Percentiles rank a stretch among this genome's conserved stretches.
These are phyloP conservation scores for Cynara cardunculus DNA, from an alignment of 129 eudicot species.

Conservation along the genomic window DNA sequence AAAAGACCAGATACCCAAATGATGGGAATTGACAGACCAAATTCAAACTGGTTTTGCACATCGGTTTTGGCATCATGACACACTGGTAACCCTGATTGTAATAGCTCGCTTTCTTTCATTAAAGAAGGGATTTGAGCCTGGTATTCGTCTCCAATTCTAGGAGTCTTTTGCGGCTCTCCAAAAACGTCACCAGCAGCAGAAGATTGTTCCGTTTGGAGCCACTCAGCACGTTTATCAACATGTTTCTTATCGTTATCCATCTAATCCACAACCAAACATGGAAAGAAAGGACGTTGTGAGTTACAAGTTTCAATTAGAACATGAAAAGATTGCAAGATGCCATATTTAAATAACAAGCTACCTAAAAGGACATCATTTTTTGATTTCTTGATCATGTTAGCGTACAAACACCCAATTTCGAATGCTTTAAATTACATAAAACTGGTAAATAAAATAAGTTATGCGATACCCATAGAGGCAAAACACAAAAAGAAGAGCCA, in stretches of 20 bases:
- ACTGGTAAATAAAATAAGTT: neutral
- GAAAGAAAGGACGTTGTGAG: neutral
- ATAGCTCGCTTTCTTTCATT: constrained; percentile 23
- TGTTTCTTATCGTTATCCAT: constrained; percentile 27
- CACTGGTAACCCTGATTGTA: constrained; percentile 17
- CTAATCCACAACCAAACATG: constrained; percentile 18
- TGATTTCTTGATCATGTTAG: neutral
- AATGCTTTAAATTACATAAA: neutral
- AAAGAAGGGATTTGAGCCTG: constrained; percentile 48
- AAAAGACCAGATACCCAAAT: constrained; percentile 36
- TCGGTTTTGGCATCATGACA: neutral
- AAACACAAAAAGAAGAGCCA: neutral
- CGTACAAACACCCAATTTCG: neutral
- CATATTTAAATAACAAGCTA: neutral
- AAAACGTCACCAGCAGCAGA: constrained; percentile 30
- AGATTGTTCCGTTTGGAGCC: constrained; percentile 27
- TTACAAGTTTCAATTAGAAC: neutral
- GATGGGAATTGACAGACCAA: constrained; percentile 41
- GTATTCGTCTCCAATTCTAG: constrained; percentile 50
- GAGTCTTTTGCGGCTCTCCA: constrained; percentile 35
- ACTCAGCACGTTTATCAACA: constrained; percentile 16
- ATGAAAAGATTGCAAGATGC: neutral
- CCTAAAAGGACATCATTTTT: neutral
- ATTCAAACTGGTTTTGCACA: constrained; percentile 4
- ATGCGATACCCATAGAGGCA: neutral